Evolutionary conservation across 1,284 basidiomycete genomes (phyloP).

Genomic region (Mycena citricolor): DNA sequence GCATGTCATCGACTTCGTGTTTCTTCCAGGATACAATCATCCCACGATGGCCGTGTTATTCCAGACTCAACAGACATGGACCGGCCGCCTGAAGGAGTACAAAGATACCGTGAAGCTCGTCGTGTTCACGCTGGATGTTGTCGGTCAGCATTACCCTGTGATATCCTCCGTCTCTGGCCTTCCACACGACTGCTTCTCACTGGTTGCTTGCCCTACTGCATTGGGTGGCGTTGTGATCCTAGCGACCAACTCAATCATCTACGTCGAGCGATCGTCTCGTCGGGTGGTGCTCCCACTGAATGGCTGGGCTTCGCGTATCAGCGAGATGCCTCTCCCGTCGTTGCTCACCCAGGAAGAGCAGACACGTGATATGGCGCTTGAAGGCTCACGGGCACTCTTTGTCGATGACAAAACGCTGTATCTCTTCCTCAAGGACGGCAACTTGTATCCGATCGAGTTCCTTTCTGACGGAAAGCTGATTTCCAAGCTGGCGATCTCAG

Average conservation of each 20-base stretch:
- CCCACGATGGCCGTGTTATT: conserved; percentile 92
- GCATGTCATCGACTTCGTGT: conserved; percentile 86
- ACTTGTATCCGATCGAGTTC: conserved; percentile 69
- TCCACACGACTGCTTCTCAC: conserved; percentile 78
- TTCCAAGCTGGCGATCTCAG: conserved; percentile 54
- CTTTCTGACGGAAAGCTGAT: conserved; percentile 68
- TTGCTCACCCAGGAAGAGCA: conserved; percentile 47
- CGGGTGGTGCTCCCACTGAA: conserved; percentile 78
- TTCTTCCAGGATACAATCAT: conserved; percentile 93
- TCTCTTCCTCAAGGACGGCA: conserved; percentile 67
- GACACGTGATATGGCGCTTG: conserved; percentile 59
- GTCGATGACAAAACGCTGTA: conserved; percentile 72
- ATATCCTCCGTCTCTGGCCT: conserved; percentile 82
- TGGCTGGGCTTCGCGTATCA: conserved; percentile 79
- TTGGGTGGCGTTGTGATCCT: conserved; percentile 89
- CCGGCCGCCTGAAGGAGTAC: conserved; percentile 79
- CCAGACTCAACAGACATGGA: conserved; percentile 88
- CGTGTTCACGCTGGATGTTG: conserved; percentile 88
- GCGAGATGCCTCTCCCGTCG: conserved; percentile 52
- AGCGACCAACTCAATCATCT: conserved; percentile 80
- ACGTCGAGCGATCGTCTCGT: conserved; percentile 87
- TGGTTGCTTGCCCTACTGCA: conserved; percentile 77
- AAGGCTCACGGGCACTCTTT: conserved; percentile 77
- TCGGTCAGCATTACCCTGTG: conserved; percentile 78
- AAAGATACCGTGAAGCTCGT: conserved; percentile 83